These are phyloP conservation scores for Alternaria triticimaculans DNA, from an alignment of 2,329 filamentous ascomycete species.

Conservation along the genomic window DNA sequence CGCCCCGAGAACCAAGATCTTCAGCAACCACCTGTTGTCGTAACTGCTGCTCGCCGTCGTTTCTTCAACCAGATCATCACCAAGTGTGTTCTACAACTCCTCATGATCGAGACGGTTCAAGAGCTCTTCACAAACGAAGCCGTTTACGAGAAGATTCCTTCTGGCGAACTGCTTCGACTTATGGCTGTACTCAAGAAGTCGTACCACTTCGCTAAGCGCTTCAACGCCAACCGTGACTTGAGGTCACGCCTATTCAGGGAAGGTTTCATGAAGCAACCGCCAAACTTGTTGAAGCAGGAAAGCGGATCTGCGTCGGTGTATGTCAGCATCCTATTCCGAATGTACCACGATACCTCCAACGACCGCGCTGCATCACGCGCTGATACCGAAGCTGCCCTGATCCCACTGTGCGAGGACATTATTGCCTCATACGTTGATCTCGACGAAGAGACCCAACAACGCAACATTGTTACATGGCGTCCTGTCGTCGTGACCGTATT, in stretches of 20 bases:
- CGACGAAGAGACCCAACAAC: constrained; percentile 94
- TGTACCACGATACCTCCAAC: constrained; percentile 90
- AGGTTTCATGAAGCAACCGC: constrained; percentile 99
- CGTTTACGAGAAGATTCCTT: constrained; percentile 93
- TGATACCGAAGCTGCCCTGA: constrained; percentile 88
- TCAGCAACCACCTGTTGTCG: constrained; percentile 87
- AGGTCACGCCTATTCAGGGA: constrained; percentile 94
- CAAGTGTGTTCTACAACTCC: constrained; percentile 92
- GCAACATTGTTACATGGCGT: constrained; percentile 96
- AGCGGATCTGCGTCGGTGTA: constrained; percentile 92
- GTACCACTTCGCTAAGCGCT: constrained; percentile 94
- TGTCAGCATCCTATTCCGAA: constrained; percentile 91
- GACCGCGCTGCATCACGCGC: constrained; percentile 79
- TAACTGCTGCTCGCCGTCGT: constrained; percentile 88
- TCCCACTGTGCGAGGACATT: constrained; percentile 95
- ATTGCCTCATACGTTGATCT: constrained; percentile 82
- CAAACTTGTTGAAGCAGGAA: constrained; percentile 97
- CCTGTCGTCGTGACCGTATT: constrained; percentile 97
- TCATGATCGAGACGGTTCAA: constrained; percentile 99
- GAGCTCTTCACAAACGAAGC: constrained; percentile 97
- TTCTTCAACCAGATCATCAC: constrained; percentile 99
- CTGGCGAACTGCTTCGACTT: constrained; percentile 82
- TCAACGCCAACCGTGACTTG: constrained; percentile 97
- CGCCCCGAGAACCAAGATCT: constrained; percentile 69
- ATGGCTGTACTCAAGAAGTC: constrained; percentile 96